Evolutionary conservation across 2,329 filamentous ascomycete species (phyloP).

Genomic region (Apiospora malaysiana): DNA sequence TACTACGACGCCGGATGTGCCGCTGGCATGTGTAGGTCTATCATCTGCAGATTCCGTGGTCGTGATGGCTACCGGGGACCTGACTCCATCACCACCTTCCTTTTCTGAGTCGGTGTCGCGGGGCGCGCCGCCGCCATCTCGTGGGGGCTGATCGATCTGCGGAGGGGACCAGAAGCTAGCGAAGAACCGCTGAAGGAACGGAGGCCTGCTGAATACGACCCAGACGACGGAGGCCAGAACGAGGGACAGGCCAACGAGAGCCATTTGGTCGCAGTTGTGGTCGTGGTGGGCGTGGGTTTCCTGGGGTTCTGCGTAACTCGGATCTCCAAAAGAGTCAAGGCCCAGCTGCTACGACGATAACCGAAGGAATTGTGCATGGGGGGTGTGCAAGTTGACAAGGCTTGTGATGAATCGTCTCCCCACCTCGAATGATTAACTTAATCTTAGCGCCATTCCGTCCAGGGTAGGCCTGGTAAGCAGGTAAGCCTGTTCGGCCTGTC

Average conservation of each 20-base stretch:
- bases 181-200: slow-evolving; percentile 52
- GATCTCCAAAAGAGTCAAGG: background rate
- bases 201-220: slow-evolving; percentile 59
- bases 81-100: slow-evolving; percentile 32
- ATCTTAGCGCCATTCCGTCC: background rate
- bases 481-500: no score
- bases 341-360: background rate
- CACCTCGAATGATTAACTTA: slow-evolving; percentile 12
- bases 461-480: background rate
- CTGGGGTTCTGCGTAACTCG: background rate
- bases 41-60: slow-evolving; percentile 27
- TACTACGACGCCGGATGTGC: no score
- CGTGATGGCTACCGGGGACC: slow-evolving; percentile 30
- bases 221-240: slow-evolving; percentile 66
- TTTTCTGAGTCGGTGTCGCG: slow-evolving; percentile 24
- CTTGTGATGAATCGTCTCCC: background rate
- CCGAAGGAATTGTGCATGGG: slow-evolving; percentile 16
- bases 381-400: background rate
- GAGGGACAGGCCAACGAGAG: slow-evolving; percentile 64
- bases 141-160: slow-evolving; percentile 33
- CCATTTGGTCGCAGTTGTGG: slow-evolving; percentile 52
- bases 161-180: slow-evolving; percentile 40
- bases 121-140: background rate
- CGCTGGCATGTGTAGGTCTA: background rate
- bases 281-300: background rate